Conservation (phyloP, 1,284 basidiomycete genomes). For the Ganoderma sp. region DNA sequence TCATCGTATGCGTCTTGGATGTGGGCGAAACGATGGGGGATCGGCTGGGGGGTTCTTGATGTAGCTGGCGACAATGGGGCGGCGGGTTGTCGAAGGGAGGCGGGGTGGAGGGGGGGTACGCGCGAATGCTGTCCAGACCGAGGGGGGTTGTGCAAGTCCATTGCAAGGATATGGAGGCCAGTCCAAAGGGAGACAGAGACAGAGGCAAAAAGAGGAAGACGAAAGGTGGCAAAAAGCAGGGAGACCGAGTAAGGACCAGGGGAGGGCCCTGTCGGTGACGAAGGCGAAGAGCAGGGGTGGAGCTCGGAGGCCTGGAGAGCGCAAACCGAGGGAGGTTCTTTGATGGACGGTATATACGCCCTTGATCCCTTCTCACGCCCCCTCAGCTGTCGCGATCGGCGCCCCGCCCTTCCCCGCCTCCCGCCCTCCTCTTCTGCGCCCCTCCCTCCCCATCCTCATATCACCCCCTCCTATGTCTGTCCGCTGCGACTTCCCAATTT, state of each 20-base stretch:
- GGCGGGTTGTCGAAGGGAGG: slow-evolving; percentile 30
- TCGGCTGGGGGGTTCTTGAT: slow-evolving; percentile 15
- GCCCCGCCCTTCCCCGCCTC: slow-evolving; percentile 17
- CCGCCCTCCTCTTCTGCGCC: slow-evolving; percentile 13
- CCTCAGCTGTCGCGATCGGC: slow-evolving; percentile 18
- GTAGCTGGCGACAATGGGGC: slow-evolving; percentile 28
- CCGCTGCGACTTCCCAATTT: neutral
- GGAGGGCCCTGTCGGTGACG: neutral
- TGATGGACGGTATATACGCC: slow-evolving; percentile 23
- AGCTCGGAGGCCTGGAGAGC: slow-evolving; percentile 25
- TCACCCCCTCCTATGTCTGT: slow-evolving; percentile 8
- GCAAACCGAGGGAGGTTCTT: slow-evolving; percentile 19
- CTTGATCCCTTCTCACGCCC: slow-evolving; percentile 31
- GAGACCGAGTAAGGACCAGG: neutral
- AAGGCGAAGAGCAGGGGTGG: slow-evolving; percentile 17
- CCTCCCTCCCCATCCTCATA: slow-evolving; percentile 9
- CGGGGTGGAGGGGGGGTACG: slow-evolving; percentile 19
- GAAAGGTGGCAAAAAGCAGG: slow-evolving; percentile 7
- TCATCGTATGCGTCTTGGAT: slow-evolving; percentile 34
- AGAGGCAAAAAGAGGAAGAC: slow-evolving; percentile 8
- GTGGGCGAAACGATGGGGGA: slow-evolving; percentile 30
- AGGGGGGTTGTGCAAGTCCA: slow-evolving; percentile 37
- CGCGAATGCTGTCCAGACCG: slow-evolving; percentile 37
- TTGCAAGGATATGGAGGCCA: slow-evolving; percentile 42
- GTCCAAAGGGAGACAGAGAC: slow-evolving; percentile 34